These are phyloP conservation scores for Heterobasidion occidentale DNA, from an alignment of 1,284 basidiomycete genomes.

Conservation along the genomic window DNA sequence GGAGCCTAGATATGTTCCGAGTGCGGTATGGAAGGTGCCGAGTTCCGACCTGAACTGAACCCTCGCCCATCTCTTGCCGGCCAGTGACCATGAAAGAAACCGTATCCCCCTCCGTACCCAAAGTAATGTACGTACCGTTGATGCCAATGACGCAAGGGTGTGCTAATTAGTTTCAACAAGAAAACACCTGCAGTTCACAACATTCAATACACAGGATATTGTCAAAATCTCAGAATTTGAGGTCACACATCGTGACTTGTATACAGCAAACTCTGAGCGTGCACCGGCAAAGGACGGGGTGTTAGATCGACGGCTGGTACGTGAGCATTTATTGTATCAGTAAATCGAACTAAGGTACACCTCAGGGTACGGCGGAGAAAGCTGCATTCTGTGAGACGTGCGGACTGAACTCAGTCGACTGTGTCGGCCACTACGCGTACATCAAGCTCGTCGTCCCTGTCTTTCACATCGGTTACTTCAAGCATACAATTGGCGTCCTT, in stretches of 20 bases:
- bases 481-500: conserved; percentile 87
- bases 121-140: conserved; percentile 69
- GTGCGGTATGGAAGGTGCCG: no score
- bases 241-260: conserved; percentile 86
- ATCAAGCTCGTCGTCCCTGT: conserved; percentile 95
- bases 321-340: conserved; percentile 15
- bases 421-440: conserved; percentile 97
- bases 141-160: neutral
- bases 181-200: conserved; percentile 91
- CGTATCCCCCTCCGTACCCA: conserved; percentile 34
- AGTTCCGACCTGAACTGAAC: no score
- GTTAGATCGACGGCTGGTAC: conserved; percentile 78
- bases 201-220: conserved; percentile 87
- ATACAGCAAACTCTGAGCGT: conserved; percentile 64
- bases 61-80: no score
- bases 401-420: conserved; percentile 86
- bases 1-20: no score
- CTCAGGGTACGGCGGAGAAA: conserved; percentile 93
- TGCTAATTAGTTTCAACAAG: conserved; percentile 30
- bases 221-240: conserved; percentile 93
- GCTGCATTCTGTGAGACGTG: conserved; percentile 91
- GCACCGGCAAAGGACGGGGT: conserved; percentile 85
- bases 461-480: conserved; percentile 98
- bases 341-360: neutral
- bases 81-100: no score